Conservation (phyloP, 768 basidiomycete species). For the Tylopilus sp. region DNA sequence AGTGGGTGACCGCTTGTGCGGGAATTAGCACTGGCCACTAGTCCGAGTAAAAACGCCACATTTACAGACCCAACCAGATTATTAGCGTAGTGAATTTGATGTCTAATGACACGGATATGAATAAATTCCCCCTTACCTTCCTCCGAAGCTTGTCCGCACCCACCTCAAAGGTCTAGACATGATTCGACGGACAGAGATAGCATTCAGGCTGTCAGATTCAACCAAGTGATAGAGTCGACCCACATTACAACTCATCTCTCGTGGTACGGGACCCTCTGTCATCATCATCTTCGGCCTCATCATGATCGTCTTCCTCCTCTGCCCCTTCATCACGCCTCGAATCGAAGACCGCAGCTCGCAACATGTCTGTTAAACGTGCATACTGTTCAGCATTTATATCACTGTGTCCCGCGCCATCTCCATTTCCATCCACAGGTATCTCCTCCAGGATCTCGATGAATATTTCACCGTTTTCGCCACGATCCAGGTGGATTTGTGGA, state of each 20-base stretch:
- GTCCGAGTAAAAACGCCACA: constrained; percentile 7
- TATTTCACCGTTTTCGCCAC: constrained; percentile 38
- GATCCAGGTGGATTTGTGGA: constrained; percentile 41
- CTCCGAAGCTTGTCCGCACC: constrained; percentile 1
- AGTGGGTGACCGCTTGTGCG: constrained; percentile 6
- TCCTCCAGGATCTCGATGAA: constrained; percentile 47
- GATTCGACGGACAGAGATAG: constrained; percentile 7
- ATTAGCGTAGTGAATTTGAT: constrained; percentile 11
- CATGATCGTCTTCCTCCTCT: constrained; percentile 18
- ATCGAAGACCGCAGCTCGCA: constrained; percentile 54
- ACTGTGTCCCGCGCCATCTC: constrained; percentile 17
- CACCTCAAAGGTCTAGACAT: constrained; percentile 6
- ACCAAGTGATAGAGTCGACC: constrained; percentile 17
- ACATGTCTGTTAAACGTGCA: constrained; percentile 44
- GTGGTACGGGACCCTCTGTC: constrained; percentile 28
- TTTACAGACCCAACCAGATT: constrained; percentile 5
- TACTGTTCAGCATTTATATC: constrained; percentile 37
- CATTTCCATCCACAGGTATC: constrained; percentile 33
- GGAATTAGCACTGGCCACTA: constrained; percentile 19
- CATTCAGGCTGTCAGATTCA: constrained; percentile 15
- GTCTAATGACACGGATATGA: constrained; percentile 26
- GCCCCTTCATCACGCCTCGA: constrained; percentile 36
- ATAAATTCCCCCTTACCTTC: constrained; percentile 6
- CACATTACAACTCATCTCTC: constrained; percentile 33
- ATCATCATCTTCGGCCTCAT: constrained; percentile 30